Evolutionary conservation across 1,139 yeast genomes (phyloP).

Genomic region (Pneumocystis jirovecii): DNA sequence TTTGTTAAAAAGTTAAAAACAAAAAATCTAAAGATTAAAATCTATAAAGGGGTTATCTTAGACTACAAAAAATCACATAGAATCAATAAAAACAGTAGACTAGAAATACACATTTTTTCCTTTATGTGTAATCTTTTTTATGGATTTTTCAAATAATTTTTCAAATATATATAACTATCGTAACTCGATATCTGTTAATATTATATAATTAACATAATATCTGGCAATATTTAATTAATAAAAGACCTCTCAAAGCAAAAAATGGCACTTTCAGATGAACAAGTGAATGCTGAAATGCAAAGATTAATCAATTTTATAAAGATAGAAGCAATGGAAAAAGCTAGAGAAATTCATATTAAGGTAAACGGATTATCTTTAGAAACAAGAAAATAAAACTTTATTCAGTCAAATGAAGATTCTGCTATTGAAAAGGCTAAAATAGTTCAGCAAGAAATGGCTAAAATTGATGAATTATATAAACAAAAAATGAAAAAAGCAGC

Average conservation of each 20-base stretch:
- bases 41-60: no score
- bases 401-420: constrained; percentile 82
- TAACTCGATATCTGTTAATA: no score
- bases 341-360: constrained; percentile 85
- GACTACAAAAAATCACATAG: no score
- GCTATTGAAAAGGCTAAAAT: constrained; percentile 93
- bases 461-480: constrained; percentile 69
- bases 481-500: constrained; percentile 80
- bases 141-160: no score
- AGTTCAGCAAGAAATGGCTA: constrained; percentile 81
- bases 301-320: constrained; percentile 98
- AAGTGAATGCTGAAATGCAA: constrained; percentile 90
- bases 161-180: no score
- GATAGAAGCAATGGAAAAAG: constrained; percentile 98
- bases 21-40: no score
- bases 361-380: constrained; percentile 17
- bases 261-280: constrained; percentile 6
- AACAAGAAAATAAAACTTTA: neutral
- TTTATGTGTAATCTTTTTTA: no score
- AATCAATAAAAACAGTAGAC: no score
- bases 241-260: neutral
- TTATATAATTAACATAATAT: no score
- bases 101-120: no score
- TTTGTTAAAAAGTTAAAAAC: no score
- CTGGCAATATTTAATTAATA: no score